phyloP scores from a whole-genome alignment of 2,329 filamentous ascomycete species.

The Xylariales sp. region DNA sequence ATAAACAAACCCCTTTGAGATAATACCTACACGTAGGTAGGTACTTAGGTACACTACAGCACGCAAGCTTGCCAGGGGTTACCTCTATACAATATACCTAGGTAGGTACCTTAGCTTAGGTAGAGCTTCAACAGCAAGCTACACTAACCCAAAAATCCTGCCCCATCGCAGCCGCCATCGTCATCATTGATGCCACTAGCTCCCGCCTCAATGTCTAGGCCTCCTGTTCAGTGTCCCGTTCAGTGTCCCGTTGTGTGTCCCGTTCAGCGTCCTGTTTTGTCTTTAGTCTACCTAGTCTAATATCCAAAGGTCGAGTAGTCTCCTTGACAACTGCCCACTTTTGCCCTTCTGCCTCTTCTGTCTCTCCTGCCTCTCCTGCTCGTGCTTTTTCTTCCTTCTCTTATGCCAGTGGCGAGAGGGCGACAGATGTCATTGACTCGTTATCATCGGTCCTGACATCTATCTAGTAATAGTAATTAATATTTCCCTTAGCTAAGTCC shows the following conservation, averaged over 20 bases:
- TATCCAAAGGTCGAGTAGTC: background rate
- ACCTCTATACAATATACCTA: too few relatives aligned
- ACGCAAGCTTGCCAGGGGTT: slow-evolving; percentile 1
- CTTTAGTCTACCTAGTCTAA: background rate
- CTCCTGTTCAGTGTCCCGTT: too few relatives aligned
- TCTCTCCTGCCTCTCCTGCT: background rate
- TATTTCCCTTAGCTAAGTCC: background rate
- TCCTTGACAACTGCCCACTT: slow-evolving; percentile 17
- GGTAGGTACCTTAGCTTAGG: too few relatives aligned
- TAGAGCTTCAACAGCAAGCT: slow-evolving; percentile 5
- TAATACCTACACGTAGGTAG: background rate
- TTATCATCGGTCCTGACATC: background rate
- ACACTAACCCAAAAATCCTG: background rate
- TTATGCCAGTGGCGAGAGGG: background rate
- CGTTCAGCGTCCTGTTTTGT: background rate
- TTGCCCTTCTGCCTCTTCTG: background rate
- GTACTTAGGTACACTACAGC: background rate
- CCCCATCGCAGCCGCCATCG: slow-evolving; percentile 38
- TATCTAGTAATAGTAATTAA: slow-evolving; percentile 20
- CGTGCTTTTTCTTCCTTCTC: slow-evolving; percentile 10
- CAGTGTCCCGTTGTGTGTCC: too few relatives aligned
- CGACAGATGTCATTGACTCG: background rate
- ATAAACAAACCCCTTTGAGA: background rate
- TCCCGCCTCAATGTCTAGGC: slow-evolving; percentile 16
- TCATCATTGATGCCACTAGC: slow-evolving; percentile 38